Percentiles rank a stretch among this genome's conserved stretches.
phyloP scores from a whole-genome alignment of 768 basidiomycete species.

The Paxillus rubicundulus region DNA sequence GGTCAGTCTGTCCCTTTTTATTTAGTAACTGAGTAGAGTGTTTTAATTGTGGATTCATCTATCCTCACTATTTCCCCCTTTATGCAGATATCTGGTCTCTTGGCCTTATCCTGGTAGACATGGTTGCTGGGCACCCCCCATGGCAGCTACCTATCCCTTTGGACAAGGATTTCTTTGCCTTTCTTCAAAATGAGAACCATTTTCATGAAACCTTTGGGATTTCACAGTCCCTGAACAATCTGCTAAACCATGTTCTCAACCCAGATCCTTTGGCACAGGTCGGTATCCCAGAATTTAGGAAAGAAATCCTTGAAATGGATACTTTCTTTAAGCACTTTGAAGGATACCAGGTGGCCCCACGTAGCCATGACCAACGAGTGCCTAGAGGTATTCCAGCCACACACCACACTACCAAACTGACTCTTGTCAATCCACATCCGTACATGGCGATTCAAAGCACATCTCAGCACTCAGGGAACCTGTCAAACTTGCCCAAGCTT shows the following conservation, averaged over 20 bases:
- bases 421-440: neutral
- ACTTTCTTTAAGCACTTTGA: slow-evolving; percentile 60
- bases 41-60: slow-evolving; percentile 42
- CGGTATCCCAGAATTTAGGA: slow-evolving; percentile 58
- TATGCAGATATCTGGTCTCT: slow-evolving; percentile 66
- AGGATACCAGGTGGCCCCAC: slow-evolving; percentile 37
- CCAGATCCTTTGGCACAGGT: slow-evolving; percentile 61
- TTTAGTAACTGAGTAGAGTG: slow-evolving; percentile 44
- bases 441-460: neutral
- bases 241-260: slow-evolving; percentile 73
- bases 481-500: neutral
- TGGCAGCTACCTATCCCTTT: slow-evolving; percentile 69
- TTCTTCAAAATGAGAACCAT: slow-evolving; percentile 58
- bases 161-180: slow-evolving; percentile 69
- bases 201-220: slow-evolving; percentile 71
- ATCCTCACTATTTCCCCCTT: slow-evolving; percentile 17
- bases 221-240: slow-evolving; percentile 57
- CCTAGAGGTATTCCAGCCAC: neutral
- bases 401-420: neutral
- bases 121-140: slow-evolving; percentile 62
- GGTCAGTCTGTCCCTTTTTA: slow-evolving; percentile 38
- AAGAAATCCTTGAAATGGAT: slow-evolving; percentile 51
- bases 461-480: neutral
- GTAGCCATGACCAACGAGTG: neutral
- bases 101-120: slow-evolving; percentile 79